Percentiles rank a stretch among this genome's conserved stretches.
phyloP scores from a whole-genome alignment of 163 green algal species.

The Smithsoniella earleae region DNA sequence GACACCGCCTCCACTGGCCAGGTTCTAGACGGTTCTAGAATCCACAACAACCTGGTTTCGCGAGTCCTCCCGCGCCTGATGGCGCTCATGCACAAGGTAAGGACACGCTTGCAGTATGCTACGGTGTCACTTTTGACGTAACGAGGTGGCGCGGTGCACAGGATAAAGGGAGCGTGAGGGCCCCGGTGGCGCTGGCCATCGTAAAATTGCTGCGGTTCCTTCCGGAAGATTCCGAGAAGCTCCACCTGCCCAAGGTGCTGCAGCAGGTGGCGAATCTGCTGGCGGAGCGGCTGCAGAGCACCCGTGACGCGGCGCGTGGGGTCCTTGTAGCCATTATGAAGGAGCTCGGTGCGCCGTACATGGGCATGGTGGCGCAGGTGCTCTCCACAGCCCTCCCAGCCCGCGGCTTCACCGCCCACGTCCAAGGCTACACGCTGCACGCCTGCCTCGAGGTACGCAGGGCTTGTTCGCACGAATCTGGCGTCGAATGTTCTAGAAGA shows the following conservation, averaged over 20 bases:
- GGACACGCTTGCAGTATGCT: no score
- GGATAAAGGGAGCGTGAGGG: constrained; percentile 43
- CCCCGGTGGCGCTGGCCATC: constrained; percentile 73
- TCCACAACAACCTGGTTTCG: constrained; percentile 3
- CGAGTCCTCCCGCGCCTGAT: constrained; percentile 10
- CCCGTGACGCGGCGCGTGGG: constrained; percentile 64
- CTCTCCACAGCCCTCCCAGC: constrained; percentile 49
- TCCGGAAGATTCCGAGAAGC: constrained; percentile 49
- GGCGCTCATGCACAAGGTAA: neutral
- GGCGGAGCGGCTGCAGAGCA: constrained; percentile 53
- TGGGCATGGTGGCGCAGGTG: constrained; percentile 39
- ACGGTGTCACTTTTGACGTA: no score
- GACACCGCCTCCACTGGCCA: constrained; percentile 19
- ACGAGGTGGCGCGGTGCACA: no score
- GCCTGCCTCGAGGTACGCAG: constrained; percentile 40
- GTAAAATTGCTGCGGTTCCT: constrained; percentile 75
- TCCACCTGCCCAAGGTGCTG: constrained; percentile 65
- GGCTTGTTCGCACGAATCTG: no score
- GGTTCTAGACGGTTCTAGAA: no score
- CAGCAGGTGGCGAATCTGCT: constrained; percentile 73
- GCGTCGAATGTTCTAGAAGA: no score
- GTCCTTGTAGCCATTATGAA: constrained; percentile 57
- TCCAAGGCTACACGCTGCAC: constrained; percentile 81
- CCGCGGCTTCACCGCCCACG: constrained; percentile 73
- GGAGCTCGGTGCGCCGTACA: constrained; percentile 67